These are phyloP conservation scores for Fraxinus velutina DNA, from an alignment of 305 asterid species.

Conservation along the genomic window DNA sequence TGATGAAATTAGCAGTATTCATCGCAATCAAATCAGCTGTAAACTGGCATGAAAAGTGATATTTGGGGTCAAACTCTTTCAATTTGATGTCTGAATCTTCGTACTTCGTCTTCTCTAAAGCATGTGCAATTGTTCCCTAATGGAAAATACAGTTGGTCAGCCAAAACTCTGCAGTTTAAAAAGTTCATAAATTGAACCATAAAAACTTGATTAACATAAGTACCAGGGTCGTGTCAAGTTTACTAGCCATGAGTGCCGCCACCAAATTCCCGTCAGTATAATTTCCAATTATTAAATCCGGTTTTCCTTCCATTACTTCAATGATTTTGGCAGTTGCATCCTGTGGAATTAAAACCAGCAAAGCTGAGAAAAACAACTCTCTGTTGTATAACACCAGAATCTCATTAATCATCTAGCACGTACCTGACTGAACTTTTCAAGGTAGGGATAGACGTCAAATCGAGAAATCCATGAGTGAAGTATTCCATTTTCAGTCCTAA, in stretches of 20 bases:
- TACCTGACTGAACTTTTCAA: slow-evolving; percentile 82
- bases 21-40: slow-evolving; percentile 87
- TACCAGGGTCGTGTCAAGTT: slow-evolving; percentile 84
- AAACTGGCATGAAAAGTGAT: slow-evolving; percentile 88
- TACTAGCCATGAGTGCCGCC: slow-evolving; percentile 85
- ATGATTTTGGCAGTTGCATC: slow-evolving; percentile 63
- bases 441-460: slow-evolving; percentile 83
- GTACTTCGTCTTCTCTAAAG: slow-evolving; percentile 90
- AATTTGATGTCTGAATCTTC: slow-evolving; percentile 86
- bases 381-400: background rate
- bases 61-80: slow-evolving; percentile 74
- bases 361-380: background rate
- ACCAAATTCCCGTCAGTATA: slow-evolving; percentile 90
- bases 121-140: slow-evolving; percentile 94
- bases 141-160: slow-evolving; percentile 12
- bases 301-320: slow-evolving; percentile 84
- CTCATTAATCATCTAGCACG: background rate
- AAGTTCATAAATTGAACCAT: background rate
- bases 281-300: slow-evolving; percentile 83
- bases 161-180: background rate
- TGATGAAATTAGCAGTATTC: slow-evolving; percentile 86
- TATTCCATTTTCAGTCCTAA: slow-evolving; percentile 64
- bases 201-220: background rate
- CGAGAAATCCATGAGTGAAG: slow-evolving; percentile 82
- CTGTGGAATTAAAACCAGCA: slow-evolving; percentile 24